Evolutionary conservation across 2,329 filamentous ascomycete genomes (phyloP).

Genomic region (Magnaporthales sp.): DNA sequence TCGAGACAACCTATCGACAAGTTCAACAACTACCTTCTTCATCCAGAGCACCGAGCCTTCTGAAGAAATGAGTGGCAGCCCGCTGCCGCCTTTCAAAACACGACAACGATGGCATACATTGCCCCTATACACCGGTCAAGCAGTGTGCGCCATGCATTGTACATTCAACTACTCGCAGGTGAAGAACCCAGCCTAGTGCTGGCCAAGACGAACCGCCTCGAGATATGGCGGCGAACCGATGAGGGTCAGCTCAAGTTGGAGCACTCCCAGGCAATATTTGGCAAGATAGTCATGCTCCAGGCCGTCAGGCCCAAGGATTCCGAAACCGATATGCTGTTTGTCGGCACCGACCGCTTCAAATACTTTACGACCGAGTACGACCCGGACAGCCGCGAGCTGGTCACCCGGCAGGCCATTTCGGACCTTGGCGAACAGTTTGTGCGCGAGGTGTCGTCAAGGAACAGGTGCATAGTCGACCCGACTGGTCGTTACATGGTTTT

Average conservation of each 20-base stretch:
- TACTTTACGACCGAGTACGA: slow-evolving; percentile 93
- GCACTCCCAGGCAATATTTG: slow-evolving; percentile 67
- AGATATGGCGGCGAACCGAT: slow-evolving; percentile 65
- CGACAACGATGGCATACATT: slow-evolving; percentile 72
- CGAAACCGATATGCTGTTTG: slow-evolving; percentile 75
- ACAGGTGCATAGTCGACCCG: slow-evolving; percentile 78
- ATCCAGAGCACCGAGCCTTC: not conserved
- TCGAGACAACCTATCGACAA: not conserved
- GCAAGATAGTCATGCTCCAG: slow-evolving; percentile 78
- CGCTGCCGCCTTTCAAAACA: not conserved
- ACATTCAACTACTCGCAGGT: slow-evolving; percentile 63
- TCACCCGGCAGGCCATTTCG: slow-evolving; percentile 40
- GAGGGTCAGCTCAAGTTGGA: slow-evolving; percentile 51
- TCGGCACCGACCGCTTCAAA: slow-evolving; percentile 81
- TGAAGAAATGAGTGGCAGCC: not conserved
- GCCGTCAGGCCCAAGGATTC: slow-evolving; percentile 68
- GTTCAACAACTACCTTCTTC: not conserved
- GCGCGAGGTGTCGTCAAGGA: slow-evolving; percentile 73
- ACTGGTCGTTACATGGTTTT: slow-evolving; percentile 53
- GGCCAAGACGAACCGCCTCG: slow-evolving; percentile 77
- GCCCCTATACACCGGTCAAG: slow-evolving; percentile 89
- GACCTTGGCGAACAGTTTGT: slow-evolving; percentile 51
- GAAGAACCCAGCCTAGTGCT: slow-evolving; percentile 77
- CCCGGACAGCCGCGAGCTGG: slow-evolving; percentile 37
- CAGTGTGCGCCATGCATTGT: slow-evolving; percentile 82